Base-by-base conservation (phyloP, 768 basidiomycete genomes). In the Lentinula raphanica region DNA sequence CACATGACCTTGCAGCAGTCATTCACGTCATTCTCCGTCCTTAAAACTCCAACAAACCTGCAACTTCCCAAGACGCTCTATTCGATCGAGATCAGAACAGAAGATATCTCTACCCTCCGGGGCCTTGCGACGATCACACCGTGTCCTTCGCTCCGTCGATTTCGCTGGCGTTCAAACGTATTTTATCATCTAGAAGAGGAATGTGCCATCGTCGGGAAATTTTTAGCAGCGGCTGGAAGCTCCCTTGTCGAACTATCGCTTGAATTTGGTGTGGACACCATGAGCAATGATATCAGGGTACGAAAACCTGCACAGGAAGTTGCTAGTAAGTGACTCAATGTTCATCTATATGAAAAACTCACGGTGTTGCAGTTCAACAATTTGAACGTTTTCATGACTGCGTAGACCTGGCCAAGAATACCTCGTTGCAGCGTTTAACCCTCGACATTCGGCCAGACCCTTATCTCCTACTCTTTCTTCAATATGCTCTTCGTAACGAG, bases 141-240 rank as follows among this genome's bases (percentile, higher is more conserved):
- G 13, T 56, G 54, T 19, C 28, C 38, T n/a, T 46, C 54, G n/a
- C 54, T 56, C 19, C 54, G 54, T 32, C 40, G 21, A n/a, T 56
- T 56, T 31, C 25, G 15, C 12, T 56, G 54, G 54, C 39, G 31
- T 17, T 56, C 54, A 17, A n/a, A 42, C 45, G 44, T 15, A 13
- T 56, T 56, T n/a, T 56, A 56, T 19, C 31, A 29, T 9, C 31
- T 46, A 17, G 44, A 36, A 45, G 42, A 56, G 28, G 54, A 56
- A 45, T 56, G 39, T 35, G 3, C 11, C n/a, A 35, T 29, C 8
- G 19, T 56, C 15, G 54, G 54, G 9, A 25, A 45, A 17, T 31
- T 56, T 21, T 4, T 56, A 17, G 54, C 23, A 25, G 42, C 54
- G n/a, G 40, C 54, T n/a, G 29, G 54, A 19, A 44, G 39, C 25